Conservation (phyloP, 1,284 basidiomycete species). For the Irpex rosettiformis region DNA sequence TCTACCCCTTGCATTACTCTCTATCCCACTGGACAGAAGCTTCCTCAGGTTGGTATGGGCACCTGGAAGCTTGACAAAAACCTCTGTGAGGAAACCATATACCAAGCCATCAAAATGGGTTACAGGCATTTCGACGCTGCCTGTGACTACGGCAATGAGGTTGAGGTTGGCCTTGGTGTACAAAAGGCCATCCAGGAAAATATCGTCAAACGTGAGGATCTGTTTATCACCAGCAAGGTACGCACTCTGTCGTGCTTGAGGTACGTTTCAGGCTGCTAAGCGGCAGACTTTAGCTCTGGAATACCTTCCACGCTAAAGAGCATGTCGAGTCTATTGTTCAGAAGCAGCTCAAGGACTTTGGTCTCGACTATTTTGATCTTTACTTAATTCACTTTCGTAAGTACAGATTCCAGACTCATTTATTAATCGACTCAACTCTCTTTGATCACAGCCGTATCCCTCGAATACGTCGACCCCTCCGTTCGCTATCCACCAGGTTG, state of each 20-base stretch:
- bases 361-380: constrained; percentile 25
- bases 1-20: not conserved
- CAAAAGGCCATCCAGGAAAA: constrained; percentile 35
- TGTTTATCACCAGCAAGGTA: constrained; percentile 29
- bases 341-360: constrained; percentile 25
- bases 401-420: constrained; percentile 3
- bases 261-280: too few species aligned
- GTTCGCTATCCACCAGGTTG: constrained; percentile 25
- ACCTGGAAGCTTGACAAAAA: constrained; percentile 26
- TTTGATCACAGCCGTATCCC: constrained; percentile 18
- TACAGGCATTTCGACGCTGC: constrained; percentile 40
- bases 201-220: constrained; percentile 36
- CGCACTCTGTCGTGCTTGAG: not conserved
- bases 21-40: constrained; percentile 12
- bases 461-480: constrained; percentile 21
- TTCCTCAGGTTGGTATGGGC: constrained; percentile 25
- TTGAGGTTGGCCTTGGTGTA: constrained; percentile 35
- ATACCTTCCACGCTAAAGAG: constrained; percentile 25
- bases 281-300: too few species aligned
- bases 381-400: constrained; percentile 27
- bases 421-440: not conserved
- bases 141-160: constrained; percentile 38
- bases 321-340: constrained; percentile 21
- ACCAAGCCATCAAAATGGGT: constrained; percentile 39
- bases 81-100: constrained; percentile 30